Percentiles rank a stretch among this genome's conserved stretches.
Evolutionary conservation across 306 rosid species (phyloP).

Genomic region (Cucumis cinereus): DNA sequence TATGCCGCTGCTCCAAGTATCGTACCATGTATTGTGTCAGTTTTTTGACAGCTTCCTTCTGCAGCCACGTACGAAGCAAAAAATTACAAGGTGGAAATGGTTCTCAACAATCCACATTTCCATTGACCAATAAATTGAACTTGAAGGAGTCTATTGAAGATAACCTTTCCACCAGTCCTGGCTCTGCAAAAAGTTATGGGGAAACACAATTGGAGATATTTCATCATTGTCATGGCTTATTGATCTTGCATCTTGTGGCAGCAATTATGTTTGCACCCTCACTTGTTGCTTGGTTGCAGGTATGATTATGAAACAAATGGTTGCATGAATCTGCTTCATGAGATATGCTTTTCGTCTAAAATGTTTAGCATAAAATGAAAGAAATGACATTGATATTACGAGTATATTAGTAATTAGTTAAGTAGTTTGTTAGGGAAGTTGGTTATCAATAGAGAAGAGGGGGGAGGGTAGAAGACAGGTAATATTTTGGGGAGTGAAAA

Average conservation of each 20-base stretch:
- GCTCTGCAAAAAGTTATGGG: constrained; percentile 55
- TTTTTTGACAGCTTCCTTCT: constrained; percentile 74
- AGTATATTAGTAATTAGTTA: too few species aligned
- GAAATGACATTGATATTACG: too few species aligned
- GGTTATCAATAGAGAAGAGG: too few species aligned
- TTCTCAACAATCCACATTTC: constrained; percentile 30
- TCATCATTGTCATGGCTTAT: constrained; percentile 80
- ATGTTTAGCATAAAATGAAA: neutral
- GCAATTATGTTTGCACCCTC: constrained; percentile 85
- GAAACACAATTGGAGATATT: constrained; percentile 80
- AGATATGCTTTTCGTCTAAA: neutral
- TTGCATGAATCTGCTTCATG: neutral
- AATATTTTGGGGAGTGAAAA: too few species aligned
- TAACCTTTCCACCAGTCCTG: constrained; percentile 39
- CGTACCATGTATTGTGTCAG: constrained; percentile 45
- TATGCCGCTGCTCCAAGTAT: constrained; percentile 22
- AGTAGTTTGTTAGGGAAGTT: too few species aligned
- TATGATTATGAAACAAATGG: constrained; percentile 9
- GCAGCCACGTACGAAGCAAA: constrained; percentile 41
- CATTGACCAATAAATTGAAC: constrained; percentile 38
- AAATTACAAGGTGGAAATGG: constrained; percentile 30
- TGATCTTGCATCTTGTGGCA: constrained; percentile 68
- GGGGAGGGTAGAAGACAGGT: too few species aligned
- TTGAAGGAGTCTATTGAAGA: constrained; percentile 39
- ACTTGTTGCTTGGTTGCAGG: constrained; percentile 88